Evolutionary conservation across 257 asterid genomes (phyloP).

Genomic region (Fraxinus quadrangulata): DNA sequence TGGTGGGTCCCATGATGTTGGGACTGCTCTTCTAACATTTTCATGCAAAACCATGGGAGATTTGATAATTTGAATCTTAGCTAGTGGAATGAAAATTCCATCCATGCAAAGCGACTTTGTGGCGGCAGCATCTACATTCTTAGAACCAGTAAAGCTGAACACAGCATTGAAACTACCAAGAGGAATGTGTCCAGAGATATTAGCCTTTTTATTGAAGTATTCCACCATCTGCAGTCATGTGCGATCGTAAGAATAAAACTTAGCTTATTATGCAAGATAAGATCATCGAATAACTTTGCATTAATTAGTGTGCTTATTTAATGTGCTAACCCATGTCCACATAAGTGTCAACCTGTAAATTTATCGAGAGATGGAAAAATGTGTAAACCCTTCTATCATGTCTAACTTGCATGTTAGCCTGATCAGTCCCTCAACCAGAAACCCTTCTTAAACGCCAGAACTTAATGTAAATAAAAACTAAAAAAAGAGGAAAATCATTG

Average conservation of each 20-base stretch:
- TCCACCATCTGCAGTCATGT: slow-evolving; percentile 74
- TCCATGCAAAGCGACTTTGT: slow-evolving; percentile 81
- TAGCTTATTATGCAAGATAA: background rate
- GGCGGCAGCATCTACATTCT: slow-evolving; percentile 61
- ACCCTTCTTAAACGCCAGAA: background rate
- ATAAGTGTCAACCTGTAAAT: background rate
- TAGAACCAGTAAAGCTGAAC: slow-evolving; percentile 74
- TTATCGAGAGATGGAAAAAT: slow-evolving; percentile 9
- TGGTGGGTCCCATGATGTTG: slow-evolving; percentile 84
- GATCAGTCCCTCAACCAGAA: background rate
- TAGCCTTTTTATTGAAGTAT: slow-evolving; percentile 74
- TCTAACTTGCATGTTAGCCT: background rate
- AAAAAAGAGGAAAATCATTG: background rate
- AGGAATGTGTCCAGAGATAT: slow-evolving; percentile 60
- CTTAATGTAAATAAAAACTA: background rate
- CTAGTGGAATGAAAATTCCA: slow-evolving; percentile 79
- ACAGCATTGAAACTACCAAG: slow-evolving; percentile 79
- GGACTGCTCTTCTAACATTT: slow-evolving; percentile 66
- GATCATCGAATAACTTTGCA: slow-evolving; percentile 5
- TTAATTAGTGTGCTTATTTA: background rate
- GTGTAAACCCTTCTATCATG: background rate
- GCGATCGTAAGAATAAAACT: slow-evolving; percentile 3
- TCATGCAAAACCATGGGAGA: slow-evolving; percentile 57
- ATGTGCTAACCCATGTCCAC: background rate
- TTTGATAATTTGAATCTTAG: slow-evolving; percentile 59